Conservation (phyloP, 2,329 filamentous ascomycete genomes). For the Malbranchea zuffiana region DNA sequence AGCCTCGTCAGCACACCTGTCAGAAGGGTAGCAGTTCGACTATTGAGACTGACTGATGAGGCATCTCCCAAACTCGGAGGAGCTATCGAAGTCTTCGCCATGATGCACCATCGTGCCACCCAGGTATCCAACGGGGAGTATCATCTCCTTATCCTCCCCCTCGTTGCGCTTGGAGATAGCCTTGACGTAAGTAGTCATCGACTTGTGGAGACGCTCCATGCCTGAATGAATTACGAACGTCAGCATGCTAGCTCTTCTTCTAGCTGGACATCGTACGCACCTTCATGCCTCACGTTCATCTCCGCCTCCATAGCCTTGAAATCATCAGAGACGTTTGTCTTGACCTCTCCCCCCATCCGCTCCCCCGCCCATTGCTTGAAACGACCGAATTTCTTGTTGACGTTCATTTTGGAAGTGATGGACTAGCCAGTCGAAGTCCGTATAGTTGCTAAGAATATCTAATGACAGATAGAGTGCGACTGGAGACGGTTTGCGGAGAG, state of each 20-base stretch:
- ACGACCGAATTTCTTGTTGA: conserved; percentile 83
- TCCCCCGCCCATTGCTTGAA: conserved; percentile 98
- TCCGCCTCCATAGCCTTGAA: conserved; percentile 84
- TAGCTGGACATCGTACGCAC: conserved; percentile 37
- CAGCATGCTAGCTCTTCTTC: conserved; percentile 10
- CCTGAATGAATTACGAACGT: conserved; percentile 43
- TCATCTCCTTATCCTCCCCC: conserved; percentile 79
- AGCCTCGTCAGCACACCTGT: not conserved
- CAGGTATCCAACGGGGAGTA: conserved; percentile 64
- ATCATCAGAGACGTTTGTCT: conserved; percentile 76
- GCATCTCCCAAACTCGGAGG: conserved; percentile 85
- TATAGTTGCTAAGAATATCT: no score
- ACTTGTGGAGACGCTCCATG: conserved; percentile 79
- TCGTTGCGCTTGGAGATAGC: conserved; percentile 76
- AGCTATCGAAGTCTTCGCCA: conserved; percentile 81
- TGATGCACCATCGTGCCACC: conserved; percentile 79
- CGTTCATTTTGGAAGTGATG: no score
- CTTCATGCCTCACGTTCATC: conserved; percentile 80
- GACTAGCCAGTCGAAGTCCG: no score
- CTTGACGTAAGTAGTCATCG: conserved; percentile 78
- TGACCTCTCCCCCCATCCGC: conserved; percentile 85
- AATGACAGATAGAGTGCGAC: no score
- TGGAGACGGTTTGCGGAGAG: no score
- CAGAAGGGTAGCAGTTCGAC: not conserved
- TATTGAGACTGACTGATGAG: conserved; percentile 50